phyloP scores from a whole-genome alignment of 2,329 filamentous ascomycete species.

The Fusarium nygamai region DNA sequence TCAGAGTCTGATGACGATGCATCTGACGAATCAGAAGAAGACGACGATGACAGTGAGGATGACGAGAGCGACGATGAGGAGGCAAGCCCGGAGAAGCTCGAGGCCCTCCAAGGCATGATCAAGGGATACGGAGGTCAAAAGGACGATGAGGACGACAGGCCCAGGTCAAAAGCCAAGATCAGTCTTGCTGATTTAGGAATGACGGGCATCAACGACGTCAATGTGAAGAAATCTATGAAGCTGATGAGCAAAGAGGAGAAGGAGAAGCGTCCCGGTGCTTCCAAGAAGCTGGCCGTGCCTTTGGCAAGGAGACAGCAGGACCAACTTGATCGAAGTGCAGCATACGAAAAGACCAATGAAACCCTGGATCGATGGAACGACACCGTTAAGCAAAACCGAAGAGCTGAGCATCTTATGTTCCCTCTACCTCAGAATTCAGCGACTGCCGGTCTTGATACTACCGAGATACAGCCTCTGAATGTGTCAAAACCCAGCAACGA shows the following conservation, averaged over 20 bases:
- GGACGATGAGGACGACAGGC: conserved; percentile 58
- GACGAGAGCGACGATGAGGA: conserved; percentile 58
- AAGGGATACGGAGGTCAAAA: conserved; percentile 74
- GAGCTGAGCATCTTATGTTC: conserved; percentile 90
- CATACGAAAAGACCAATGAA: conserved; percentile 91
- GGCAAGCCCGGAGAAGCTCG: conserved; percentile 65
- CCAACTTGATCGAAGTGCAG: conserved; percentile 80
- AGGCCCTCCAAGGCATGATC: conserved; percentile 74
- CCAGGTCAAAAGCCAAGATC: conserved; percentile 71
- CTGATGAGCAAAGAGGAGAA: conserved; percentile 73
- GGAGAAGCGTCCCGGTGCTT: conserved; percentile 54
- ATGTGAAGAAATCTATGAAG: conserved; percentile 82
- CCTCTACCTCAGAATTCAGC: conserved; percentile 80
- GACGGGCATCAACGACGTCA: conserved; percentile 75
- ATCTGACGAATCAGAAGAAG: conserved; percentile 53
- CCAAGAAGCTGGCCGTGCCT: conserved; percentile 81
- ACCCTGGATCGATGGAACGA: conserved; percentile 92
- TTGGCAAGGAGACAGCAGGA: conserved; percentile 88
- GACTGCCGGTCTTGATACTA: conserved; percentile 67
- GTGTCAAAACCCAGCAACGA: conserved; percentile 76
- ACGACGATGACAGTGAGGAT: conserved; percentile 59
- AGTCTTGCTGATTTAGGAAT: conserved; percentile 79
- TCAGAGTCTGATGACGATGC: conserved; percentile 57
- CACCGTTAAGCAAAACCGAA: conserved; percentile 92
- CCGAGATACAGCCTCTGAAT: conserved; percentile 72